phyloP scores from a whole-genome alignment of 1,284 basidiomycete genomes.

The Austroboletus novae-zelandiae region DNA sequence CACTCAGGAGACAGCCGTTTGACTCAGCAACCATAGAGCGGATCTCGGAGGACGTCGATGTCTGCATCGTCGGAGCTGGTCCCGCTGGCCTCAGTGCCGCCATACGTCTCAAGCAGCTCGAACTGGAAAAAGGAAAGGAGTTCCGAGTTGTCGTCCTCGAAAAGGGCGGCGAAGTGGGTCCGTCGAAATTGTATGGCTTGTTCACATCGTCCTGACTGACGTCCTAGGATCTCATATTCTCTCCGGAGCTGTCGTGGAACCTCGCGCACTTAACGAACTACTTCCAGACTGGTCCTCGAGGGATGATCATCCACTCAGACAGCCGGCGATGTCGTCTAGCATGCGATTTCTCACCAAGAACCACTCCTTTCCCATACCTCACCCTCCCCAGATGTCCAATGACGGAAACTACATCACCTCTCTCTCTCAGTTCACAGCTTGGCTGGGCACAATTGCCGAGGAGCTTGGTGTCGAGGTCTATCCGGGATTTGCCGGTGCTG shows the following conservation, averaged over 20 bases:
- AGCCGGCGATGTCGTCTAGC: slow-evolving; percentile 74
- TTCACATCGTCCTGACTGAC: not conserved
- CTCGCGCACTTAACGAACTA: slow-evolving; percentile 88
- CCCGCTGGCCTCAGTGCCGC: slow-evolving; percentile 97
- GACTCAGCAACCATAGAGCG: slow-evolving; percentile 63
- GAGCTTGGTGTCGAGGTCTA: slow-evolving; percentile 95
- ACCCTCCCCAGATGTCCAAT: slow-evolving; percentile 97
- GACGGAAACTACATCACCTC: slow-evolving; percentile 94
- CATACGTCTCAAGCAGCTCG: slow-evolving; percentile 93
- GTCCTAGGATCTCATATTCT: slow-evolving; percentile 86
- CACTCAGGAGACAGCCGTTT: slow-evolving; percentile 40
- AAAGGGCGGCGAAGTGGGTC: slow-evolving; percentile 91
- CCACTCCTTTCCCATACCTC: slow-evolving; percentile 81
- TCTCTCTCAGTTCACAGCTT: slow-evolving; percentile 84
- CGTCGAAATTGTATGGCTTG: slow-evolving; percentile 30
- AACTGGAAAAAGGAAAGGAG: slow-evolving; percentile 75
- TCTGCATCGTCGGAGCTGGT: slow-evolving; percentile 95
- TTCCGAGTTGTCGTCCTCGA: slow-evolving; percentile 93
- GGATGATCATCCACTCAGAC: slow-evolving; percentile 65
- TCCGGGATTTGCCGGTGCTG: slow-evolving; percentile 92
- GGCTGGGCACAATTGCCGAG: slow-evolving; percentile 89
- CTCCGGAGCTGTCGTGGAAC: slow-evolving; percentile 95
- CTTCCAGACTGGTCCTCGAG: slow-evolving; percentile 81
- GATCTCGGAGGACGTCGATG: slow-evolving; percentile 87
- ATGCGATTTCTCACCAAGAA: slow-evolving; percentile 89